Evolutionary conservation across 2,329 filamentous ascomycete species (phyloP).

Genomic region (Arthrobotrys megalospora): DNA sequence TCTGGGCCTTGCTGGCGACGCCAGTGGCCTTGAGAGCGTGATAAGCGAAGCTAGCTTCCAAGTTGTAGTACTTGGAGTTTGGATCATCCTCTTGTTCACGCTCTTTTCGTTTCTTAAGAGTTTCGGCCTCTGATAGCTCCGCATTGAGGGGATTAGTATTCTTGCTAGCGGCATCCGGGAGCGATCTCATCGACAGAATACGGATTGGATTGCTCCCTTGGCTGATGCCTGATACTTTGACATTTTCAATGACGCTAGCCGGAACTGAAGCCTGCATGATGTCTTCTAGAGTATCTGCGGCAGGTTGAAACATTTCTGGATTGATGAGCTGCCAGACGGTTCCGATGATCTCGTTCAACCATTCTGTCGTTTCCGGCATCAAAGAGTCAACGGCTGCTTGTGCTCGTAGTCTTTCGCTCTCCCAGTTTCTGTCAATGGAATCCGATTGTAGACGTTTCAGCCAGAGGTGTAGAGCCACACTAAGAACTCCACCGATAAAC

Average conservation of each 20-base stretch:
- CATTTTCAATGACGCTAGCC: constrained; percentile 90
- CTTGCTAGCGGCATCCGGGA: constrained; percentile 79
- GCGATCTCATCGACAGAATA: constrained; percentile 72
- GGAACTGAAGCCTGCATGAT: constrained; percentile 93
- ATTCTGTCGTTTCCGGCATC: constrained; percentile 69
- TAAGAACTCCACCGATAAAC: constrained; percentile 56
- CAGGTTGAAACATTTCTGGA: constrained; percentile 91
- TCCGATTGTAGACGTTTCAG: constrained; percentile 51
- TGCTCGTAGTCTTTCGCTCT: constrained; percentile 49
- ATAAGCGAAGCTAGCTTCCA: constrained; percentile 91
- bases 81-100: constrained; percentile 58
- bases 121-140: constrained; percentile 76
- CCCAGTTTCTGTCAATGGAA: constrained; percentile 58
- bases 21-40: constrained; percentile 82
- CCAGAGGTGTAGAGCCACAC: constrained; percentile 60
- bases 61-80: constrained; percentile 80
- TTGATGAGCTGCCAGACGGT: constrained; percentile 93
- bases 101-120: constrained; percentile 51
- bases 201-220: constrained; percentile 92
- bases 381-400: constrained; percentile 53
- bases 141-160: constrained; percentile 78
- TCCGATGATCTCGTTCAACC: constrained; percentile 91
- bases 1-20: constrained; percentile 85
- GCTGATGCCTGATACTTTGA: constrained; percentile 93
- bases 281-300: constrained; percentile 94